These are phyloP conservation scores for Vigna trinervia DNA, from an alignment of 306 rosid genomes.

Conservation along the genomic window DNA sequence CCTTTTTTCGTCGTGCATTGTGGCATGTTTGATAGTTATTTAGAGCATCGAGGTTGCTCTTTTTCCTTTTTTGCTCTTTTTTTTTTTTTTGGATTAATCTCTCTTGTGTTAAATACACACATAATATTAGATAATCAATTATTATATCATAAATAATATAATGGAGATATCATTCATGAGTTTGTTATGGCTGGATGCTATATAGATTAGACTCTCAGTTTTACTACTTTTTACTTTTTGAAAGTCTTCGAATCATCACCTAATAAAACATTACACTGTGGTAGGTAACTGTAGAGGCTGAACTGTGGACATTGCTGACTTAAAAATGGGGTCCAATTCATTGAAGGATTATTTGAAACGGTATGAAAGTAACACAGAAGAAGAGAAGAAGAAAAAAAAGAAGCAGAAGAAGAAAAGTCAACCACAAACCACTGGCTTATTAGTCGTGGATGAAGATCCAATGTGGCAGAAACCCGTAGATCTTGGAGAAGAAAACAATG, in stretches of 20 bases:
- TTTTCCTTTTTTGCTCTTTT: too few relatives aligned
- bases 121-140: too few relatives aligned
- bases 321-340: constrained; percentile 56
- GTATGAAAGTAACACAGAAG: constrained; percentile 65
- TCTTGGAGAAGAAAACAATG: constrained; percentile 62
- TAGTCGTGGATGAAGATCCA: constrained; percentile 89
- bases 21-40: too few relatives aligned
- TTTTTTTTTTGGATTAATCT: too few relatives aligned
- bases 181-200: constrained; percentile 15
- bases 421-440: constrained; percentile 59
- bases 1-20: too few relatives aligned
- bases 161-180: background rate
- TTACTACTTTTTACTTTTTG: background rate
- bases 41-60: too few relatives aligned
- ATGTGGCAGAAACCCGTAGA: constrained; percentile 83
- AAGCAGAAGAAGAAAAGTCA: constrained; percentile 50
- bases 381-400: constrained; percentile 58
- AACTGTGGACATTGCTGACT: constrained; percentile 45
- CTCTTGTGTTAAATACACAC: too few relatives aligned
- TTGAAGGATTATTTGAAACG: constrained; percentile 79
- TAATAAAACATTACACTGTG: constrained; percentile 23
- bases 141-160: too few relatives aligned
- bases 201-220: background rate
- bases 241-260: constrained; percentile 26
- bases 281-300: constrained; percentile 36